Base-by-base conservation (phyloP, 208 protist genomes). In the Leishmania amazonensis region DNA sequence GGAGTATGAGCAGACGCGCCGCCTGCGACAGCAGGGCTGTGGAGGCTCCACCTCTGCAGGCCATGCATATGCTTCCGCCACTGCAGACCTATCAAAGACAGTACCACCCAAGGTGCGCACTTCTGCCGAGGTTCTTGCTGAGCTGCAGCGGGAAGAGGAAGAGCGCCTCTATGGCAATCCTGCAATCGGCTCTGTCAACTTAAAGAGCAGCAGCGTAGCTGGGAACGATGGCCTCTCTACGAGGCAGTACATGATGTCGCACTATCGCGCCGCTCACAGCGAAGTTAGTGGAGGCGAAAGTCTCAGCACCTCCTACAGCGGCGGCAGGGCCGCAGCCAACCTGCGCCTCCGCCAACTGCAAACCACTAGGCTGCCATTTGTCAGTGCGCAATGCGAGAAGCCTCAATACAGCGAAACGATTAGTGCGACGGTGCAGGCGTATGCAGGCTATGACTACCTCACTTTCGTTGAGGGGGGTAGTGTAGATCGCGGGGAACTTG, bases 401-500 rank as follows among this genome's bases (percentile, higher is more conserved):
- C 84, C 84, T 1, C 83, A 83, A 68, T 97, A 97, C 81, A 91
- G 84, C 57, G 81, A 88, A 19, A 83, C 81, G n/a, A 65, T 96
- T 42, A 87, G 91, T 68, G 78, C 87, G 24, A 85, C 79, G 28
- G 78, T 96, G 40, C 73, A 78, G 21, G 86, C 85, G 31, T 91
- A 87, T 71, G 54, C 91, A 35, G 89, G 96, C 71, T 97, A 95
- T 78, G 89, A 97, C 80, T 97, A 97, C 81, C 86, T 88, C 7
- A 85, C 82, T 47, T 96, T 90, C 78, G 91, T 97, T 11, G 89
- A 94, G 62, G 80, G 85, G 35, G 89, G 83, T 4, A 88, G 86
- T 51, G 79, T 84, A 24, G 93, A 96, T 76, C 78, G 82, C 31
- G 88, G 77, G 17, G 86, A 88, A 58, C 80, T 95, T 79, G 93